phyloP scores from a whole-genome alignment of 176 grass and related monocot species.

The Thalia dealbata region DNA sequence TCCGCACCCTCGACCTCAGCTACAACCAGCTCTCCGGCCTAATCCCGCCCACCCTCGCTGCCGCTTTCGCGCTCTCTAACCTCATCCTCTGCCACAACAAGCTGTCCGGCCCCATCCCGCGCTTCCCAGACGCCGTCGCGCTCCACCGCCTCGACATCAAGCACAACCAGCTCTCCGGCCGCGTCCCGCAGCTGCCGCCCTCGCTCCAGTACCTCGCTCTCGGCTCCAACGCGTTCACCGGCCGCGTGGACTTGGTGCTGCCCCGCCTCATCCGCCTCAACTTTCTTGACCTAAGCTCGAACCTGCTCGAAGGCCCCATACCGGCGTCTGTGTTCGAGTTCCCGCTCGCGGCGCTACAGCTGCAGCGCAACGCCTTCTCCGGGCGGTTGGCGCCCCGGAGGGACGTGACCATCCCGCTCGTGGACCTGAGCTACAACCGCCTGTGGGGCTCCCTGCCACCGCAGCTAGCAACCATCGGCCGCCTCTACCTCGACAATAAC shows the following conservation, averaged over 20 bases:
- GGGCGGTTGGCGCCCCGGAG: constrained; percentile 33
- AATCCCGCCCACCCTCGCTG: neutral
- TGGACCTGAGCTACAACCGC: constrained; percentile 22
- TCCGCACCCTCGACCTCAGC: constrained; percentile 24
- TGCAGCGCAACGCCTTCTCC: constrained; percentile 79
- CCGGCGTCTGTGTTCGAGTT: constrained; percentile 51
- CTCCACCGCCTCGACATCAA: constrained; percentile 5
- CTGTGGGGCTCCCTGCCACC: constrained; percentile 65
- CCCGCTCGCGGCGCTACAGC: constrained; percentile 66
- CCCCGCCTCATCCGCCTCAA: neutral
- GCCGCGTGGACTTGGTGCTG: neutral
- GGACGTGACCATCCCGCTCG: constrained; percentile 63
- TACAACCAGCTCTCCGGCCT: constrained; percentile 18
- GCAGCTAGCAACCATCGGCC: constrained; percentile 51
- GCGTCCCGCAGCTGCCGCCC: neutral
- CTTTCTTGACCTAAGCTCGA: constrained; percentile 81
- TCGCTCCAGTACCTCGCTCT: constrained; percentile 4
- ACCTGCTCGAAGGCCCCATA: constrained; percentile 57
- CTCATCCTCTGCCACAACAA: constrained; percentile 8
- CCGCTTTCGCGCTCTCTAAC: neutral
- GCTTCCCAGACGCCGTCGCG: neutral
- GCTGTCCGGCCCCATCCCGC: constrained; percentile 2
- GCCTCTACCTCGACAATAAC: constrained; percentile 96
- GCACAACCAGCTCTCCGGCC: neutral
- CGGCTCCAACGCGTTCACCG: constrained; percentile 6